Conservation (phyloP, 2,329 filamentous ascomycete genomes). For the Fusarium tanahbumbuense region DNA sequence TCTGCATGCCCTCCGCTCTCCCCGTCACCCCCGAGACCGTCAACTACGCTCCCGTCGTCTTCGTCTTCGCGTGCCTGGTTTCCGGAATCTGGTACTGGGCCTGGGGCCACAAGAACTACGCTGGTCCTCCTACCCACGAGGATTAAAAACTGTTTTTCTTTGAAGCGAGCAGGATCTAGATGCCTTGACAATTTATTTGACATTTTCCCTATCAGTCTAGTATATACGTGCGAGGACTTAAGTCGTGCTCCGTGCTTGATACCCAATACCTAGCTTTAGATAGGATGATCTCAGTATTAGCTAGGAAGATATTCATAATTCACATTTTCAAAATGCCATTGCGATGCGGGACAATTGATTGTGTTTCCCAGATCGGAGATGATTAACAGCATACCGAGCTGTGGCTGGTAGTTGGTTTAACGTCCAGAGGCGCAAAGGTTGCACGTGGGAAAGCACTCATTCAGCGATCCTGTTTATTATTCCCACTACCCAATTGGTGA, state of each 20-base stretch:
- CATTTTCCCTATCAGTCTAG: slow-evolving; percentile 14
- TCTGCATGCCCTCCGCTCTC: slow-evolving; percentile 77
- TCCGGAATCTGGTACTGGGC: slow-evolving; percentile 74
- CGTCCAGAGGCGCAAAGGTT: neutral
- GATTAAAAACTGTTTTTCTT: slow-evolving; percentile 39
- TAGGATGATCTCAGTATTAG: slow-evolving; percentile 4
- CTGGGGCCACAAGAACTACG: slow-evolving; percentile 77
- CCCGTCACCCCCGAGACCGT: slow-evolving; percentile 68
- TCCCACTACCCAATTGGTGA: neutral
- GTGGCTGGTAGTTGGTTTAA: neutral
- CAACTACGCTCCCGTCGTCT: slow-evolving; percentile 83
- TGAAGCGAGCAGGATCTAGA: slow-evolving; percentile 2
- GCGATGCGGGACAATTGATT: neutral
- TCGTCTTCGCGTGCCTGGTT: slow-evolving; percentile 71
- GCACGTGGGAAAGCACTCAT: neutral
- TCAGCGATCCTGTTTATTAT: too few relatives aligned
- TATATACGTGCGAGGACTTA: slow-evolving; percentile 20
- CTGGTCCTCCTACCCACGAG: slow-evolving; percentile 66
- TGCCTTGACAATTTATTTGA: slow-evolving; percentile 25
- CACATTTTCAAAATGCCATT: slow-evolving; percentile 11
- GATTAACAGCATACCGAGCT: rapidly evolving
- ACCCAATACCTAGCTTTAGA: slow-evolving; percentile 13
- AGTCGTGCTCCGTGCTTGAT: slow-evolving; percentile 31
- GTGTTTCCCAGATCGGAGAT: neutral
- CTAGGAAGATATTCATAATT: slow-evolving; percentile 23